Conservation (phyloP, 257 asterid species). For the Echites panduratus region DNA sequence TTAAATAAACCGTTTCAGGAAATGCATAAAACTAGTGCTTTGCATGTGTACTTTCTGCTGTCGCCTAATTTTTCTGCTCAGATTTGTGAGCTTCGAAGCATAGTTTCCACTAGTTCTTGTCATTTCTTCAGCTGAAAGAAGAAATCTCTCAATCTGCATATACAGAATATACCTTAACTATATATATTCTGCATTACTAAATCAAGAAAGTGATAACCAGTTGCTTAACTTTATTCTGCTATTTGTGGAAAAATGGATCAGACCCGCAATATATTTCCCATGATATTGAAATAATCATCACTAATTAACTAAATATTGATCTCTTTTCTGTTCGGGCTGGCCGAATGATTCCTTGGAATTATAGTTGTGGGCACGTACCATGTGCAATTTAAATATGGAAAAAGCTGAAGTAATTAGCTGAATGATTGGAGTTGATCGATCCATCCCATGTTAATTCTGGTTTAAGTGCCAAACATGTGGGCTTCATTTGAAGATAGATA, state of each 20-base stretch:
- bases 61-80: not conserved
- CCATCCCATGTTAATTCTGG: not conserved
- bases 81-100: not conserved
- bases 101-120: conserved; percentile 1
- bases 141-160: not conserved
- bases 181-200: not conserved
- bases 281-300: not conserved
- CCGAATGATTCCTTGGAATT: not conserved
- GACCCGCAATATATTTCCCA: not conserved
- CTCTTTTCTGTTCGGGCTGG: not conserved
- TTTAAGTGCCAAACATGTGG: conserved; percentile 7
- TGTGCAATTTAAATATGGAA: not conserved
- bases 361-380: not conserved
- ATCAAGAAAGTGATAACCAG: not conserved
- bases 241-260: not conserved
- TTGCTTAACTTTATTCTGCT: not conserved
- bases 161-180: no score
- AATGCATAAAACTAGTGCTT: conserved; percentile 1
- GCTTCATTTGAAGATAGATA: not conserved
- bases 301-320: not conserved
- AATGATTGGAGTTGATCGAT: not conserved
- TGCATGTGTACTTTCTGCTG: not conserved
- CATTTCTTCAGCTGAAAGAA: not conserved
- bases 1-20: not conserved
- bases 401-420: conserved; percentile 2